These are phyloP conservation scores for Colletotrichum chrysophilum DNA, from an alignment of 2,329 filamentous ascomycete species.

Conservation along the genomic window DNA sequence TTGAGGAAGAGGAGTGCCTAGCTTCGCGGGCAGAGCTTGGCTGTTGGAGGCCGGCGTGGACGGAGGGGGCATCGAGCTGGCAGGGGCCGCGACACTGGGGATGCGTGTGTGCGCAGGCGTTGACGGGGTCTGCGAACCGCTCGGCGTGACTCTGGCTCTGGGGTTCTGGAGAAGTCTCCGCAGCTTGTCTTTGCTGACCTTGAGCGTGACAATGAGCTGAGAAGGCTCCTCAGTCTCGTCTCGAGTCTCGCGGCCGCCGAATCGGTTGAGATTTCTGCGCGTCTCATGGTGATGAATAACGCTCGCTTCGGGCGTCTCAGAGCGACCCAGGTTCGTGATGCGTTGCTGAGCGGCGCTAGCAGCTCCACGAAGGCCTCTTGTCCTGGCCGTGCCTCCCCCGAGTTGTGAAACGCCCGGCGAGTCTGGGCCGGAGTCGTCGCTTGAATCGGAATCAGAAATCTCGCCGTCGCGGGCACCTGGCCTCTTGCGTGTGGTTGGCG, in stretches of 20 bases:
- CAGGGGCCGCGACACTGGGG: slow-evolving; percentile 31
- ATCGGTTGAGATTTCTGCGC: slow-evolving; percentile 64
- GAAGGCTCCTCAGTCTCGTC: slow-evolving; percentile 81
- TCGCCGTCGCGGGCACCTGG: slow-evolving; percentile 68
- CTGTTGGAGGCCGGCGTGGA: slow-evolving; percentile 37
- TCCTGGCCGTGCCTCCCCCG: slow-evolving; percentile 78
- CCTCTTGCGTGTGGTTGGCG: slow-evolving; percentile 62
- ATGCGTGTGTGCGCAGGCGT: slow-evolving; percentile 33
- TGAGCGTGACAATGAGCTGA: slow-evolving; percentile 77
- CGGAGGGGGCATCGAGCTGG: slow-evolving; percentile 40
- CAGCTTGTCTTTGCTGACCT: slow-evolving; percentile 74
- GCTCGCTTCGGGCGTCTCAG: slow-evolving; percentile 84
- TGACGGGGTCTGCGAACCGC: slow-evolving; percentile 35
- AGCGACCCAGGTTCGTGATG: slow-evolving; percentile 82
- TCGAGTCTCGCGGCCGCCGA: slow-evolving; percentile 64
- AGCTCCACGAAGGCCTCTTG: slow-evolving; percentile 86
- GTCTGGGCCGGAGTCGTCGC: slow-evolving; percentile 84
- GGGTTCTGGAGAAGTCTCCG: slow-evolving; percentile 67
- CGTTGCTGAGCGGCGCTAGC: slow-evolving; percentile 86
- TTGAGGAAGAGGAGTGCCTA: slow-evolving; percentile 40
- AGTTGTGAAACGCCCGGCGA: slow-evolving; percentile 82
- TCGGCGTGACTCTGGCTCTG: slow-evolving; percentile 24
- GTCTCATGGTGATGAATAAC: slow-evolving; percentile 70
- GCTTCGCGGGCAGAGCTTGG: slow-evolving; percentile 22
- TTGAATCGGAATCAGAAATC: slow-evolving; percentile 86